A percentile compares a stretch with the other conserved stretches of the same genome.
These are phyloP conservation scores for Urochloa ruziziensis DNA, from an alignment of 176 grass and related monocot species.

Conservation along the genomic window DNA sequence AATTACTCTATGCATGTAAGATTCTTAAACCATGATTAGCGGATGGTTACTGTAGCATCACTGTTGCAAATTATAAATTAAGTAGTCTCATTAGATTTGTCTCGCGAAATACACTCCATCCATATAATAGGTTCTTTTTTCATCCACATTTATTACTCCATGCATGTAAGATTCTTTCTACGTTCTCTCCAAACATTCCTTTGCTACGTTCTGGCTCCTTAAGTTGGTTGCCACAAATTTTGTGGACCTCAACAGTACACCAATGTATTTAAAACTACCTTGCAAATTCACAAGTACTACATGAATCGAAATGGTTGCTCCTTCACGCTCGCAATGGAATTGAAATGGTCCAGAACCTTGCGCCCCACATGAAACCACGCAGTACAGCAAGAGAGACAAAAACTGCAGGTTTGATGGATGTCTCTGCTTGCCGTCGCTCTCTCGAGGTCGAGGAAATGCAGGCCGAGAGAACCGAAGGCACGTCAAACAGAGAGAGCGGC, in stretches of 20 bases:
- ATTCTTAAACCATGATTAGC: too few relatives aligned
- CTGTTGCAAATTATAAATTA: too few relatives aligned
- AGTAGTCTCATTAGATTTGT: too few relatives aligned
- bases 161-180: too few relatives aligned
- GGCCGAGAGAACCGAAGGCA: slow-evolving; percentile 6
- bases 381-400: slow-evolving; percentile 14
- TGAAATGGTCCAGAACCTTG: background rate
- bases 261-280: background rate
- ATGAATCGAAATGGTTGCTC: background rate
- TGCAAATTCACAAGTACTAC: background rate
- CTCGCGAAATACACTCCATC: too few relatives aligned
- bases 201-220: background rate
- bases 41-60: too few relatives aligned
- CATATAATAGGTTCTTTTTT: too few relatives aligned
- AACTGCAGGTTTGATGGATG: background rate
- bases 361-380: background rate
- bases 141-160: too few relatives aligned
- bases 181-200: background rate
- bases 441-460: background rate
- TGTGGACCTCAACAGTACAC: background rate
- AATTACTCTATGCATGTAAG: too few relatives aligned
- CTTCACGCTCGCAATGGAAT: background rate
- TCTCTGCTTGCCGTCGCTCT: background rate
- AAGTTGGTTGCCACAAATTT: background rate
- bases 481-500: slow-evolving; percentile 30